These are phyloP conservation scores for Aspergillus steynii DNA, from an alignment of 495 filamentous ascomycete genomes.

Conservation along the genomic window DNA sequence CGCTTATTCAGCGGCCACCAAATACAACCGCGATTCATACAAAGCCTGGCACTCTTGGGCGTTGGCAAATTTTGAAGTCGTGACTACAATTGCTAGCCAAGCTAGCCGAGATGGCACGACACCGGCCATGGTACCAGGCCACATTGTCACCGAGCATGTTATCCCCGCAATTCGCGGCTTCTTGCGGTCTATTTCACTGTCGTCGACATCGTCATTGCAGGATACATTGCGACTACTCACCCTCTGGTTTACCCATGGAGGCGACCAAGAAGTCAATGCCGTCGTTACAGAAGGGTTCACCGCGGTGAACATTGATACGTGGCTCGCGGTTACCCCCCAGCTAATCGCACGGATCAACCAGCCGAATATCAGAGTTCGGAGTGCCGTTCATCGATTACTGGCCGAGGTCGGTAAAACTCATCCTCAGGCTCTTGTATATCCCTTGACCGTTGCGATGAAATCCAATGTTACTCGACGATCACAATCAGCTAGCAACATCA, in stretches of 20 bases:
- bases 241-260: slow-evolving; percentile 93
- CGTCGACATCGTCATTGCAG: slow-evolving; percentile 87
- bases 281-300: slow-evolving; percentile 88
- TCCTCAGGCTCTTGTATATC: slow-evolving; percentile 98
- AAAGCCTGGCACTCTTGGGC: slow-evolving; percentile 99
- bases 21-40: slow-evolving; percentile 91
- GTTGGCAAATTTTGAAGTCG: slow-evolving; percentile 97
- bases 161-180: slow-evolving; percentile 94
- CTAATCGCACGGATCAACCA: slow-evolving; percentile 97
- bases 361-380: slow-evolving; percentile 79
- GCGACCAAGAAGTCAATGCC: slow-evolving; percentile 79
- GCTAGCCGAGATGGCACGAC: slow-evolving; percentile 53
- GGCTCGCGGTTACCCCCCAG: slow-evolving; percentile 97
- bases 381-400: slow-evolving; percentile 86
- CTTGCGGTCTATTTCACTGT: slow-evolving; percentile 91
- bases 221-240: slow-evolving; percentile 92
- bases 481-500: slow-evolving; percentile 83
- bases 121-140: slow-evolving; percentile 53
- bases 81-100: slow-evolving; percentile 70
- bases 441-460: slow-evolving; percentile 98
- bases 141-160: slow-evolving; percentile 79
- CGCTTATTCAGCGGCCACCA: slow-evolving; percentile 86
- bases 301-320: slow-evolving; percentile 92
- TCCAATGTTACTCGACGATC: slow-evolving; percentile 78
- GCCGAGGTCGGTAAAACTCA: slow-evolving; percentile 90